Evolutionary conservation across 1,284 basidiomycete species (phyloP), one percentile per base, ranked within the genome.

Genomic region (Coniferiporia sulphurascens): DNA sequence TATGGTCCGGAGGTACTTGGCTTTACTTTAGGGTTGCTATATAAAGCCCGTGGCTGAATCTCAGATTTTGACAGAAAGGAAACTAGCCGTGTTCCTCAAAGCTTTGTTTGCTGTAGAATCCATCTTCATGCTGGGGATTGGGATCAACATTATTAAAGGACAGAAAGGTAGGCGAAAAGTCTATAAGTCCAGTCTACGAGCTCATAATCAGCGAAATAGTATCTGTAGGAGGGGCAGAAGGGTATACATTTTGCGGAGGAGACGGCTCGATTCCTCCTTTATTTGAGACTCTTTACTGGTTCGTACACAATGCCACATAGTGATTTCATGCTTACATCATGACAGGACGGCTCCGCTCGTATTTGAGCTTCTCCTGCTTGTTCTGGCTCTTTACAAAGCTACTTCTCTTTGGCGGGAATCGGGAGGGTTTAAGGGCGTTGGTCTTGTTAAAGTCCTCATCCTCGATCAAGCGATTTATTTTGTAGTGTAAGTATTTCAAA

Each of bases 291-390:
- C 35, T 50, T 22, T 57, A 22, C 27, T 57, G 55, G 55, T 57
- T 1, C 12, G 38, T 15, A 9, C 10, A 9, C 43, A 21, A n/a
- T 41, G 5, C 34, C 12, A 19, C 35, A 9, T n/a, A 32, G 9
- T 4, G 34, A 17, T 9, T 21, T 12, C 22, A 13, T 19, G 34
- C 27, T 17, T 4, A 19, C 15, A 12, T 41, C 38, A 22, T 7
- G 19, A n/a, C 36, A 57, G 55, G 55, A 49, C 55, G 21, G 36
- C 48, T 12, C 55, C 55, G 4, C 34, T 57, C 19, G 36, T 43
- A 8, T 57, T 49, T 46, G 55, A 48, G 22, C 6, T 17, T 22
- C 2, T 57, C 10, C 36, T 57, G 9, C 49, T 57, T 46, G 4
- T 32, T n/a, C 10, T 57, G 35, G 55, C 55, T 49, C 45, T 56